phyloP scores from a whole-genome alignment of 2,329 filamentous ascomycete genomes.

The Alternaria brassicicola region DNA sequence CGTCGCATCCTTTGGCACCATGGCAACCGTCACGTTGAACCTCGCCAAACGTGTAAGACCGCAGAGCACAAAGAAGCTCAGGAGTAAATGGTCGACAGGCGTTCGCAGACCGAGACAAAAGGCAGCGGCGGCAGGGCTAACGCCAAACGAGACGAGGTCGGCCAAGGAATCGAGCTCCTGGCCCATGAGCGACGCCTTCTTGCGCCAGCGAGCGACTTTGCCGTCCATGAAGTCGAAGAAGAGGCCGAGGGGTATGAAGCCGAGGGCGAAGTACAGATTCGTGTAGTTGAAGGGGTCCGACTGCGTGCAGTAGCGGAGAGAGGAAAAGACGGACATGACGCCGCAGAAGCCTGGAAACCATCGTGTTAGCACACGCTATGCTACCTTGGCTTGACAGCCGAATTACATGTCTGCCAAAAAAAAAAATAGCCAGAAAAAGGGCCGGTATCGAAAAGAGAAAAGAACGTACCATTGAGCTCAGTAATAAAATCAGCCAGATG shows the following conservation, averaged over 20 bases:
- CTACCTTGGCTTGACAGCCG: not conserved
- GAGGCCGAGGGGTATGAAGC: slow-evolving; percentile 80
- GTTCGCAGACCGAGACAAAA: slow-evolving; percentile 91
- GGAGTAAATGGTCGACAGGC: slow-evolving; percentile 76
- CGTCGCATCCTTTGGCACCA: slow-evolving; percentile 86
- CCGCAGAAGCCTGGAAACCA: slow-evolving; percentile 73
- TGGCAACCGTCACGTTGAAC: slow-evolving; percentile 94
- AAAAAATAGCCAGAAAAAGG: not conserved
- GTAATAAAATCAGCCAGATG: slow-evolving; percentile 86
- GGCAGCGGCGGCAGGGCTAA: slow-evolving; percentile 83
- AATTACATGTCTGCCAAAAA: not conserved
- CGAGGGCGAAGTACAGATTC: slow-evolving; percentile 81
- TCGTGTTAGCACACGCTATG: not conserved
- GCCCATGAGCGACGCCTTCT: slow-evolving; percentile 97
- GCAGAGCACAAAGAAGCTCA: slow-evolving; percentile 92
- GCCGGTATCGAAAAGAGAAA: not conserved
- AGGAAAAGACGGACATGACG: slow-evolving; percentile 94
- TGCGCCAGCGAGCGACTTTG: slow-evolving; percentile 92
- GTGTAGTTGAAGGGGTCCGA: slow-evolving; percentile 65
- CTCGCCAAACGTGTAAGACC: slow-evolving; percentile 91
- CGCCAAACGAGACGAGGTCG: slow-evolving; percentile 94
- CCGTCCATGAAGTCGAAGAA: slow-evolving; percentile 99
- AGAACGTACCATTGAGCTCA: slow-evolving; percentile 72
- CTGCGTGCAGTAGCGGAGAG: slow-evolving; percentile 87
- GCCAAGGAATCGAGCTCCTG: slow-evolving; percentile 96